Percentiles rank a stretch among this genome's conserved stretches.
phyloP scores from a whole-genome alignment of 495 filamentous ascomycete genomes.

The Mytilinidion resinicola region DNA sequence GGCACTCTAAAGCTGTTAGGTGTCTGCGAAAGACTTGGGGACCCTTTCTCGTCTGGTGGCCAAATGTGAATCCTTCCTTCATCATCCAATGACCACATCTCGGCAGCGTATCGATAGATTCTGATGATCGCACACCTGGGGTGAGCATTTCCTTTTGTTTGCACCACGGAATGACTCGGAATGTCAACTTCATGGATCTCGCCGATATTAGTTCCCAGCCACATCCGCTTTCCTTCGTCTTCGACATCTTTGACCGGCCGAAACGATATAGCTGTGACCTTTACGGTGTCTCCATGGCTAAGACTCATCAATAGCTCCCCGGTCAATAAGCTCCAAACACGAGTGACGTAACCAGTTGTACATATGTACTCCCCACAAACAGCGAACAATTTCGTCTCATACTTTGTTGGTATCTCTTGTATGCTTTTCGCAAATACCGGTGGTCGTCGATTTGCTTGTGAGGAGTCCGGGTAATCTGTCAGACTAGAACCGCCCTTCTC shows the following conservation, averaged over 20 bases:
- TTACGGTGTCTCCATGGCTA: slow-evolving; percentile 70
- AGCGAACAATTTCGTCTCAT: slow-evolving; percentile 77
- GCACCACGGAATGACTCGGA: slow-evolving; percentile 55
- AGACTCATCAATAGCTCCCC: slow-evolving; percentile 77
- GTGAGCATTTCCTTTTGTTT: slow-evolving; percentile 63
- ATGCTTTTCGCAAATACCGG: slow-evolving; percentile 65
- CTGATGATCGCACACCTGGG: slow-evolving; percentile 75
- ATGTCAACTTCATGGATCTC: slow-evolving; percentile 88
- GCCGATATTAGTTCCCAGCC: slow-evolving; percentile 82
- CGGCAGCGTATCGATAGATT: slow-evolving; percentile 77
- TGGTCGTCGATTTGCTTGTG: slow-evolving; percentile 74
- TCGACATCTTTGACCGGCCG: slow-evolving; percentile 67
- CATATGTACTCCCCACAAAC: slow-evolving; percentile 84
- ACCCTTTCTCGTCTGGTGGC: slow-evolving; percentile 69
- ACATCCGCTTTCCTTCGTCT: slow-evolving; percentile 77
- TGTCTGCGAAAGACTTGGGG: slow-evolving; percentile 63
- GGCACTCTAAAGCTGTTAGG: slow-evolving; percentile 64
- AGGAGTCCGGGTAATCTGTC: slow-evolving; percentile 75
- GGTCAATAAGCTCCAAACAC: slow-evolving; percentile 77
- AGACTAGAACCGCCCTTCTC: slow-evolving; percentile 20
- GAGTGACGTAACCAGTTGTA: slow-evolving; percentile 74
- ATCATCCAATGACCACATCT: slow-evolving; percentile 93
- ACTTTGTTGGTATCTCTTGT: slow-evolving; percentile 70
- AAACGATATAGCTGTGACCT: slow-evolving; percentile 73
- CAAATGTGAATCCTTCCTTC: slow-evolving; percentile 83